Evolutionary conservation across 1,139 yeast genomes (phyloP).

Genomic region (Protomyces pachydermus): DNA sequence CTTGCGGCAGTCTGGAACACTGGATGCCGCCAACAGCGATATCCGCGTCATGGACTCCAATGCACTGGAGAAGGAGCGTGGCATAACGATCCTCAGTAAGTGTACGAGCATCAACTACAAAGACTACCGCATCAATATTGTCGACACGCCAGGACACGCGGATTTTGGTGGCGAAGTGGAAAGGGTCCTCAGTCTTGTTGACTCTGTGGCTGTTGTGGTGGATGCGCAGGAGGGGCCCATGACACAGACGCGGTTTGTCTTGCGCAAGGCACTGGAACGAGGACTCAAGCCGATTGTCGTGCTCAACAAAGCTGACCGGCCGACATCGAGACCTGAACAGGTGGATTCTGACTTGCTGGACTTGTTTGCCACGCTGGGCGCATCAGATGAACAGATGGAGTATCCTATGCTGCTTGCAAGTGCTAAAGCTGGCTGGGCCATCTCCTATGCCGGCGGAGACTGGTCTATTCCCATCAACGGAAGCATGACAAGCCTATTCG

Average conservation of each 20-base stretch:
- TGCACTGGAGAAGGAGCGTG: constrained; percentile 92
- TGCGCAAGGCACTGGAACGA: constrained; percentile 80
- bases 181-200: constrained; percentile 90
- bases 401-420: constrained; percentile 19
- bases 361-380: constrained; percentile 31
- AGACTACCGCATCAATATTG: constrained; percentile 80
- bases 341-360: constrained; percentile 73
- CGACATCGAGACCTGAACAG: constrained; percentile 62
- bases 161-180: constrained; percentile 93
- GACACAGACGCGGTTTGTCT: constrained; percentile 94
- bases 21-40: constrained; percentile 58
- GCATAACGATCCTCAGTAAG: constrained; percentile 95
- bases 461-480: constrained; percentile 1
- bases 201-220: constrained; percentile 82
- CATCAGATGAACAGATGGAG: constrained; percentile 26
- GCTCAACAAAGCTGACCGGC: constrained; percentile 84
- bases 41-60: constrained; percentile 79
- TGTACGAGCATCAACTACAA: constrained; percentile 88
- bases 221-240: constrained; percentile 97
- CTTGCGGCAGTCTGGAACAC: constrained; percentile 82
- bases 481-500: constrained; percentile 19
- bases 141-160: constrained; percentile 98
- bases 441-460: constrained; percentile 3
- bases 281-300: constrained; percentile 88
- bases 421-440: constrained; percentile 27